Conservation (phyloP, 139 green algal genomes). For the Tetradesmus lagerheimii region DNA sequence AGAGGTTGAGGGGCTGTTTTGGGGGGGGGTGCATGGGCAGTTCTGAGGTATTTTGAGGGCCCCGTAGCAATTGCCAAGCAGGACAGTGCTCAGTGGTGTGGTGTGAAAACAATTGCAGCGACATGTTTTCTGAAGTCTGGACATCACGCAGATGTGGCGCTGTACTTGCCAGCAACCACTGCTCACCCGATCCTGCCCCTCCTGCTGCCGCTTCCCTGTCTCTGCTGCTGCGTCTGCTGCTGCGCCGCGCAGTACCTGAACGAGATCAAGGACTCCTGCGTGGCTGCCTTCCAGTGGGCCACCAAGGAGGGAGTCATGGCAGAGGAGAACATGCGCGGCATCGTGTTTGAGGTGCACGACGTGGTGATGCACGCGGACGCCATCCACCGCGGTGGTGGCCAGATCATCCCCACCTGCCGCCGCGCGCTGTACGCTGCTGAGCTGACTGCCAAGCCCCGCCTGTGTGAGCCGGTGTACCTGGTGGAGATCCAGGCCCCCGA, state of each 20-base stretch:
- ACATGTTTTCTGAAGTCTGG: too few species aligned
- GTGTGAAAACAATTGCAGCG: too few species aligned
- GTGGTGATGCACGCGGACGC: conserved; percentile 98
- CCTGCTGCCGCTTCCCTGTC: neutral
- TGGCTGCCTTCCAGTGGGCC: conserved; percentile 99
- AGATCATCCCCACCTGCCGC: conserved; percentile 98
- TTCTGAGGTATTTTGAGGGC: too few species aligned
- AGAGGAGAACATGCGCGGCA: conserved; percentile 99
- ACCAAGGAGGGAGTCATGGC: conserved; percentile 97
- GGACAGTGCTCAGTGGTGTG: too few species aligned
- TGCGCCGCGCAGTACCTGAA: conserved; percentile 98
- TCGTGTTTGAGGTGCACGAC: conserved; percentile 95
- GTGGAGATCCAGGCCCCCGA: conserved; percentile 99
- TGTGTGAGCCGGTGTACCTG: conserved; percentile 98
- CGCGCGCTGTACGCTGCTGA: conserved; percentile 95
- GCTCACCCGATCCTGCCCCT: too few species aligned
- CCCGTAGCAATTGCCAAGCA: too few species aligned
- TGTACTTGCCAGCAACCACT: too few species aligned
- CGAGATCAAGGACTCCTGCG: conserved; percentile 98
- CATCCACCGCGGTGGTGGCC: conserved; percentile 98
- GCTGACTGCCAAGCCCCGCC: conserved; percentile 92
- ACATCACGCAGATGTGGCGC: too few species aligned
- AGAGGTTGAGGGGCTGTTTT: too few species aligned
- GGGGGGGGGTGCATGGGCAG: too few species aligned
- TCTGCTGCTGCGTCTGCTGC: conserved; percentile 32